Percentiles rank a stretch among this genome's conserved stretches.
These are phyloP conservation scores for Arxiozyma telluris DNA, from an alignment of 1,139 yeast genomes.

Conservation along the genomic window DNA sequence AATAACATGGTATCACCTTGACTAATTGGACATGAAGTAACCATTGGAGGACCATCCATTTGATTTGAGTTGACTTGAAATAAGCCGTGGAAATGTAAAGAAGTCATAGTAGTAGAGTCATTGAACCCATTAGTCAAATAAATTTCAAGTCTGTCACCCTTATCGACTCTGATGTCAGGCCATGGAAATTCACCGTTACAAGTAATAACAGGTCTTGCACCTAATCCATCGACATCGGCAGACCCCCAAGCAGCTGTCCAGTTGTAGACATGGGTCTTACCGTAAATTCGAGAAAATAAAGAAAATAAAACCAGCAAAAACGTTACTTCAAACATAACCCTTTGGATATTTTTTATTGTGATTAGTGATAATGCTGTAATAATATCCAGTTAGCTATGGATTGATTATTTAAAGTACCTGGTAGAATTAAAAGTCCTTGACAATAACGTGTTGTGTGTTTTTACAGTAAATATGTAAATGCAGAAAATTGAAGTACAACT, in stretches of 20 bases:
- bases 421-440: not conserved
- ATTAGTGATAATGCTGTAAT: not conserved
- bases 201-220: slow-evolving; percentile 60
- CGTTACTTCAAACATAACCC: not conserved
- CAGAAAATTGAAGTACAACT: no score
- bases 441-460: not conserved
- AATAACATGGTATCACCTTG: slow-evolving; percentile 60
- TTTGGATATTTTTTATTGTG: no score
- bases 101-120: slow-evolving; percentile 45
- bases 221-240: slow-evolving; percentile 69
- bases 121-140: slow-evolving; percentile 61
- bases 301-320: not conserved
- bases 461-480: no score
- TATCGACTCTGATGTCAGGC: slow-evolving; percentile 62
- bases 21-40: slow-evolving; percentile 81
- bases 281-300: not conserved
- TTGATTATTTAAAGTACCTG: no score
- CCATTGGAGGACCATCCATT: slow-evolving; percentile 85
- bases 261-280: slow-evolving; percentile 35
- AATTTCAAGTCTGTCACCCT: slow-evolving; percentile 68
- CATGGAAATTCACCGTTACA: slow-evolving; percentile 81
- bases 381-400: not conserved
- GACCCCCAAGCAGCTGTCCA: slow-evolving; percentile 67
- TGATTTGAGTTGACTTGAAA: slow-evolving; percentile 64
- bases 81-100: slow-evolving; percentile 87